Conservation (phyloP, 352 stramenopile genomes). For the Phytophthora palmivora region DNA sequence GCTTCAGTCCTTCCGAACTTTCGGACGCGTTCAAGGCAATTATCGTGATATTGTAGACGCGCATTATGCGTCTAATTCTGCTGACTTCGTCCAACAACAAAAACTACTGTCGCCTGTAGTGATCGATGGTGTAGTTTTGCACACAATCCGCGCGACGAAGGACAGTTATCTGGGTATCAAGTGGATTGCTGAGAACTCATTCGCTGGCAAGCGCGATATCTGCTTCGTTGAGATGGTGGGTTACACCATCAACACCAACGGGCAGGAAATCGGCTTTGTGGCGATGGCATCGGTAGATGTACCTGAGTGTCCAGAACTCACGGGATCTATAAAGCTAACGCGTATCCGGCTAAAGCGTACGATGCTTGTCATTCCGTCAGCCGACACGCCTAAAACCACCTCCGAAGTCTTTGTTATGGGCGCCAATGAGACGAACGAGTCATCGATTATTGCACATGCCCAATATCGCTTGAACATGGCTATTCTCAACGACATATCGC, state of each 20-base stretch:
- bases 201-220: slow-evolving; percentile 42
- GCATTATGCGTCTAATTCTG: slow-evolving; percentile 43
- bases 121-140: slow-evolving; percentile 50
- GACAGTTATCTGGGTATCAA: slow-evolving; percentile 64
- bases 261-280: slow-evolving; percentile 52
- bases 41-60: slow-evolving; percentile 58
- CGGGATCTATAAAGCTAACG: slow-evolving; percentile 35
- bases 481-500: slow-evolving; percentile 57
- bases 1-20: slow-evolving; percentile 54
- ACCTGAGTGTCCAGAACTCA: slow-evolving; percentile 52
- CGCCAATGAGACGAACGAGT: slow-evolving; percentile 37
- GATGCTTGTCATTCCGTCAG: slow-evolving; percentile 46
- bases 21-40: slow-evolving; percentile 56
- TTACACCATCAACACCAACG: slow-evolving; percentile 43
- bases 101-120: slow-evolving; percentile 53
- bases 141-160: slow-evolving; percentile 33
- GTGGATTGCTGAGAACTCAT: slow-evolving; percentile 47
- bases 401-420: slow-evolving; percentile 61
- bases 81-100: slow-evolving; percentile 52
- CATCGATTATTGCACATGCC: slow-evolving; percentile 45
- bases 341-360: slow-evolving; percentile 57
- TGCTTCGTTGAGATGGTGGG: slow-evolving; percentile 65
- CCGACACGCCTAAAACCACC: slow-evolving; percentile 33
- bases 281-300: slow-evolving; percentile 49
- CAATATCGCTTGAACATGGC: slow-evolving; percentile 58